Conservation (phyloP, 2,329 filamentous ascomycete species). For the Stemphylium lycopersici region DNA sequence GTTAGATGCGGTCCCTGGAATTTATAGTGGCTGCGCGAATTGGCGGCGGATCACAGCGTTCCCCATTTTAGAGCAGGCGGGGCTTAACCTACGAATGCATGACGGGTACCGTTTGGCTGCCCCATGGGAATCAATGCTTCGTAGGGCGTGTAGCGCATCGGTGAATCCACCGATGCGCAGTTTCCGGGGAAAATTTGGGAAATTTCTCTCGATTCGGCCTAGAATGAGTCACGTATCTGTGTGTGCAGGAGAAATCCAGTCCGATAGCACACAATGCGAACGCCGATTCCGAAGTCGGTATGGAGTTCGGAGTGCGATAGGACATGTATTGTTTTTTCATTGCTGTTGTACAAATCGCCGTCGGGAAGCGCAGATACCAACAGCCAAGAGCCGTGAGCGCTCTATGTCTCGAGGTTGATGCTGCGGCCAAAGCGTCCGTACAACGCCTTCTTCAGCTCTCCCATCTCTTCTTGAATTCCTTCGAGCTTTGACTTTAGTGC, state of each 20-base stretch:
- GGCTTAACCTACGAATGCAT: conserved; percentile 16
- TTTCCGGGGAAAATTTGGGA: neutral
- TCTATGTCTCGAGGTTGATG: conserved; percentile 89
- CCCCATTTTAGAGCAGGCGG: conserved; percentile 16
- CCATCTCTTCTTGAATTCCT: conserved; percentile 83
- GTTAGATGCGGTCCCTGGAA: neutral
- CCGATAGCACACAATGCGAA: conserved; percentile 3
- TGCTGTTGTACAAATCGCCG: neutral
- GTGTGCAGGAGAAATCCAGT: neutral
- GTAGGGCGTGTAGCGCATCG: neutral
- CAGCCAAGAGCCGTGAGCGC: too few relatives aligned
- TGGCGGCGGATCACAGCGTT: conserved; percentile 15
- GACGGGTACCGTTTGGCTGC: conserved; percentile 10
- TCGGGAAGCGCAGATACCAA: neutral
- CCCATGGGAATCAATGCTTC: neutral
- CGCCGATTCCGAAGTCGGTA: conserved; percentile 9
- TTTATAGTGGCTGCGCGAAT: conserved; percentile 12
- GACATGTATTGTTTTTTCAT: neutral
- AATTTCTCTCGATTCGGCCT: neutral
- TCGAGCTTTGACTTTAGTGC: conserved; percentile 77
- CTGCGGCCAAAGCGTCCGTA: conserved; percentile 95
- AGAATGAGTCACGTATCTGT: neutral
- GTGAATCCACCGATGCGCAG: neutral
- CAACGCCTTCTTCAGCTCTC: conserved; percentile 84
- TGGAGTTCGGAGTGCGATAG: too few relatives aligned